Evolutionary conservation across 2,329 filamentous ascomycete species (phyloP), one percentile per base, ranked within the genome.

Genomic region (Pseudonectria foliicola): DNA sequence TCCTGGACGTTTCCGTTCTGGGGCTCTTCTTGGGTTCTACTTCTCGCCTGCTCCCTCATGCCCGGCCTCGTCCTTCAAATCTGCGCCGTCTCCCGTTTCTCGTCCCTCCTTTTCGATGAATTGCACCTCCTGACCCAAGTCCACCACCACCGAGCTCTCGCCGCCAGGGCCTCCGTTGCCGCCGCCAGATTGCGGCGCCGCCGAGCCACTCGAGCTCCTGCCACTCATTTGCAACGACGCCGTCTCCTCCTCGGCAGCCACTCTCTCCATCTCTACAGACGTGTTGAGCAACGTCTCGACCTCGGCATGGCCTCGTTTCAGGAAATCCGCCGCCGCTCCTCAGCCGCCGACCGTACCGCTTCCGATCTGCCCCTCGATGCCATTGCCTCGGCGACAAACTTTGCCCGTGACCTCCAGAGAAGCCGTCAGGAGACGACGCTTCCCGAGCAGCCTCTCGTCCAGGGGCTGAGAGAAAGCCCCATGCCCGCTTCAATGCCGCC

Each of bases 21-120:
- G n/a, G n/a, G n/a, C n/a, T n/a, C n/a, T n/a, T n/a, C n/a, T n/a
- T n/a, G n/a, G n/a, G n/a, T n/a, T n/a, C n/a, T n/a, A n/a, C n/a
- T 28, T 39, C 31, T 31, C 37, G 35, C 28, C 36, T 33, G 27
- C 34, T 52, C 43, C 46, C 54, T 52, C 64, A 73, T 73, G 70
- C 68, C 63, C 51, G 60, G 57, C 50, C 64, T 63, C 52, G 61
- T 70, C 42, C 52, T 71, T 39, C 59, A 61, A 54, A 58, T 69
- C 45, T 72, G 68, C 54, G 62, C 64, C 52, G 55, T 62, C 47
- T 63, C 67, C 55, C 61, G 64, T 50, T 66, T 59, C 52, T 64
- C 64, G 48, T 60, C 57, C 56, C 50, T 61, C 55, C 58, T 70
- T 52, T 57, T 67, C 44, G 52, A 68, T 60, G 63, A 70, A 45